Conservation (phyloP, 2,329 filamentous ascomycete genomes). For the Microthyrium microscopicum region DNA sequence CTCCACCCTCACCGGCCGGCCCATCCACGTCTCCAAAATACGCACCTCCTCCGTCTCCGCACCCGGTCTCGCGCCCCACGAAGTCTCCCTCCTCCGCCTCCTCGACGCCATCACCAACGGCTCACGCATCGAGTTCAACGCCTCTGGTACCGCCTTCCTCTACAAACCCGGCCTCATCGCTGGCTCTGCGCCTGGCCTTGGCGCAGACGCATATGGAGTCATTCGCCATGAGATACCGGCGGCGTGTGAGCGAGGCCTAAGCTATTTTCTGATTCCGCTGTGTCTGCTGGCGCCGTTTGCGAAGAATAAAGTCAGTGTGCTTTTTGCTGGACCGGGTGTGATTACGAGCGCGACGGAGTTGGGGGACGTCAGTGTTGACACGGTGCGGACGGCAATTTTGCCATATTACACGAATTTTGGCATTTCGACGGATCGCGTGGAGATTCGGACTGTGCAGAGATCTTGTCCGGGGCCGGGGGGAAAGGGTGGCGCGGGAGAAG, state of each 20-base stretch:
- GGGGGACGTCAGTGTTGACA: slow-evolving; percentile 83
- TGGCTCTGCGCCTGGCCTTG: slow-evolving; percentile 60
- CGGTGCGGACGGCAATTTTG: slow-evolving; percentile 79
- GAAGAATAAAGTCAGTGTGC: slow-evolving; percentile 77
- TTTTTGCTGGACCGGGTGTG: slow-evolving; percentile 79
- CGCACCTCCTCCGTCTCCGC: slow-evolving; percentile 70
- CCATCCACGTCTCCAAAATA: slow-evolving; percentile 87
- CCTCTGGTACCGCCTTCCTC: slow-evolving; percentile 83
- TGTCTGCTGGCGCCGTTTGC: slow-evolving; percentile 86
- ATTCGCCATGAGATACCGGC: slow-evolving; percentile 54
- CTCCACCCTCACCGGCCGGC: slow-evolving; percentile 75
- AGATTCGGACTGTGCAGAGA: slow-evolving; percentile 63
- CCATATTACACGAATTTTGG: slow-evolving; percentile 84
- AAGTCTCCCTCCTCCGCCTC: slow-evolving; percentile 88
- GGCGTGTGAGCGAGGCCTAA: slow-evolving; percentile 57
- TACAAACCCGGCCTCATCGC: slow-evolving; percentile 89
- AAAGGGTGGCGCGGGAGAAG: slow-evolving; percentile 69
- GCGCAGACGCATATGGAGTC: slow-evolving; percentile 53
- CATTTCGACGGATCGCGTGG: slow-evolving; percentile 70
- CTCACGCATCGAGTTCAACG: slow-evolving; percentile 84
- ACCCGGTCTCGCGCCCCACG: slow-evolving; percentile 78
- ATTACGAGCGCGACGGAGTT: slow-evolving; percentile 73
- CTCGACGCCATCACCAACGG: slow-evolving; percentile 93
- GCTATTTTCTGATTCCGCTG: slow-evolving; percentile 81
- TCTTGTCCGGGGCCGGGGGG: slow-evolving; percentile 64